Conservation (phyloP, 345 rosid species). For the Cardamine resedifolia region DNA sequence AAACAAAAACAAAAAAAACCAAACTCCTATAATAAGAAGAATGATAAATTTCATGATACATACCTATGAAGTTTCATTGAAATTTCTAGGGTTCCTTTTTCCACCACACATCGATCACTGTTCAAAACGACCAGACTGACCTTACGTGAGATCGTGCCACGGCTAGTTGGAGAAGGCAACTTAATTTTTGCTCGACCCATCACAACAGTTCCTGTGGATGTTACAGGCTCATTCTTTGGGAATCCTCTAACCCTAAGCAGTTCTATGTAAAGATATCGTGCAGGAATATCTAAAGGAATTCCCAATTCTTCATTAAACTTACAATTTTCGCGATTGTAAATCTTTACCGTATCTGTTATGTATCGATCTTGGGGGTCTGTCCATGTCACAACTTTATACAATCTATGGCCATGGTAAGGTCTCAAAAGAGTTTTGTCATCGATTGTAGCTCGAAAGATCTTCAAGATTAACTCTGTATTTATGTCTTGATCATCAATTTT, state of each 20-base stretch:
- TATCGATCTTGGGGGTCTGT: neutral
- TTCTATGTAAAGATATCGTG: conserved; percentile 16
- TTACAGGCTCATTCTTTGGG: neutral
- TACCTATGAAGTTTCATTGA: neutral
- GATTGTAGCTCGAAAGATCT: neutral
- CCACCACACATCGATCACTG: neutral
- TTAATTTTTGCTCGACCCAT: conserved; percentile 19
- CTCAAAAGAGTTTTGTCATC: neutral
- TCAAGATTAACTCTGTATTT: neutral
- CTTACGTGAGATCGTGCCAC: neutral
- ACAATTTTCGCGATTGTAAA: neutral
- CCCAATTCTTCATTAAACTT: neutral
- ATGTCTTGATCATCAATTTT: neutral
- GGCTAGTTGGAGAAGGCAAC: neutral
- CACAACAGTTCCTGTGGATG: neutral
- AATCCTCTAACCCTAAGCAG: neutral
- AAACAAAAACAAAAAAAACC: neutral
- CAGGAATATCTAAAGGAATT: neutral
- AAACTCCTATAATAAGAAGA: neutral
- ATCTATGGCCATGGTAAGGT: neutral
- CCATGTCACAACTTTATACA: neutral
- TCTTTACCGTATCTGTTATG: neutral
- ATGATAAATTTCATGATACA: neutral
- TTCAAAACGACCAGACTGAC: neutral
- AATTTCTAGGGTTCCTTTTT: neutral